Percentiles rank a stretch among this genome's conserved stretches.
These are phyloP conservation scores for Verticillium longisporum DNA, from an alignment of 2,329 filamentous ascomycete species.

Conservation along the genomic window DNA sequence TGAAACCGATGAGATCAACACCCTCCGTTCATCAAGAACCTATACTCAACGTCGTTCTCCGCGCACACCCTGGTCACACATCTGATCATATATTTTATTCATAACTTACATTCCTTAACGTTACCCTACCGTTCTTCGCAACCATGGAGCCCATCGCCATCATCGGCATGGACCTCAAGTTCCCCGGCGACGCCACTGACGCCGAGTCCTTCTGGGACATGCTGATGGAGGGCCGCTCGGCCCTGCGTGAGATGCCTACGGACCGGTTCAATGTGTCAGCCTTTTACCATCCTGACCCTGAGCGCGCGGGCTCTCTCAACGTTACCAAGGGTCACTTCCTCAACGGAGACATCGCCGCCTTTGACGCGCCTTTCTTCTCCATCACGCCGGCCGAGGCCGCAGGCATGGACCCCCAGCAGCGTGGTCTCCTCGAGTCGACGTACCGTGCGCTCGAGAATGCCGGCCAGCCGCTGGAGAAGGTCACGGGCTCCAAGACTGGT, in stretches of 20 bases:
- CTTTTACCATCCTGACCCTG: constrained; percentile 14
- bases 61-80: too few relatives aligned
- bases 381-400: constrained; percentile 29
- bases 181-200: constrained; percentile 10
- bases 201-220: constrained; percentile 19
- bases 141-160: constrained; percentile 12
- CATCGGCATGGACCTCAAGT: constrained; percentile 15
- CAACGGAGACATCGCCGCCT: constrained; percentile 18
- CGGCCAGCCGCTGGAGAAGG: constrained; percentile 21
- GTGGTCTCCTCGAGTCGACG: constrained; percentile 29
- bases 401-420: constrained; percentile 33
- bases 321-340: constrained; percentile 1
- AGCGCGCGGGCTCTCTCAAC: constrained; percentile 1
- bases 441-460: constrained; percentile 33
- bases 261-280: constrained; percentile 16
- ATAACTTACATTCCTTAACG: too few relatives aligned
- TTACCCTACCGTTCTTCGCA: too few relatives aligned
- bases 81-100: too few relatives aligned
- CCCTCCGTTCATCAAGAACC: too few relatives aligned
- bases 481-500: constrained; percentile 17
- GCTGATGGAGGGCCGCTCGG: constrained; percentile 13
- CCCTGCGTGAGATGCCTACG: constrained; percentile 14
- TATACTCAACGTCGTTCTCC: too few relatives aligned
- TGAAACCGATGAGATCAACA: too few relatives aligned
- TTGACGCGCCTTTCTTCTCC: constrained; percentile 32